A percentile compares a stretch with the other conserved stretches of the same genome.
Conservation (phyloP, 768 basidiomycete genomes). For the Leccinum fibrillosum region DNA sequence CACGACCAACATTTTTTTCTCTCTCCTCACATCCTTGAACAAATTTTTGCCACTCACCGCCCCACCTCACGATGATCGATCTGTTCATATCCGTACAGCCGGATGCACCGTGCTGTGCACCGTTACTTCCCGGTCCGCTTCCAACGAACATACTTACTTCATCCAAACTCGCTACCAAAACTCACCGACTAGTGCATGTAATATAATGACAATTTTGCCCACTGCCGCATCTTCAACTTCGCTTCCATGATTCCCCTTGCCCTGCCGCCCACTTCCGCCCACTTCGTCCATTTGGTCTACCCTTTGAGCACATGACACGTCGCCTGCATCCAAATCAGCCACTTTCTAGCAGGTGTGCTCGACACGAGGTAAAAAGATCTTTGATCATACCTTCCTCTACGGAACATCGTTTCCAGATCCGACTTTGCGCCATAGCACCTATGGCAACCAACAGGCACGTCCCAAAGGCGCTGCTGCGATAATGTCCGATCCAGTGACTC, state of each 20-base stretch:
- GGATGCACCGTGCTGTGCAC: slow-evolving; percentile 22
- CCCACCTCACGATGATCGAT: slow-evolving; percentile 13
- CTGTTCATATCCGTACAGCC: slow-evolving; percentile 33
- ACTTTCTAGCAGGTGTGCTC: slow-evolving; percentile 20
- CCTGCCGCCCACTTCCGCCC: slow-evolving; percentile 24
- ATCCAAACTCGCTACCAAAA: slow-evolving; percentile 9
- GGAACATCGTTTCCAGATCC: slow-evolving; percentile 22
- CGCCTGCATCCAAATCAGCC: slow-evolving; percentile 24
- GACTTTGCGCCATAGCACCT: slow-evolving; percentile 19
- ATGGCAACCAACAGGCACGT: slow-evolving; percentile 25
- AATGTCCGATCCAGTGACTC: slow-evolving; percentile 29
- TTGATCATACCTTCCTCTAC: slow-evolving; percentile 22
- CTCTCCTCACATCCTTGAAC: slow-evolving; percentile 7
- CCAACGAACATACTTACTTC: slow-evolving; percentile 2
- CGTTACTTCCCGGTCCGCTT: slow-evolving; percentile 22
- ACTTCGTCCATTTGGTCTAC: slow-evolving; percentile 19
- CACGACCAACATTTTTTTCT: not conserved
- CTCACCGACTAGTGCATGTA: slow-evolving; percentile 11
- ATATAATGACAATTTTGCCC: slow-evolving; percentile 14
- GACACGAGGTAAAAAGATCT: slow-evolving; percentile 32
- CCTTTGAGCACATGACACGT: slow-evolving; percentile 28
- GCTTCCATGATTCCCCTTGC: slow-evolving; percentile 24
- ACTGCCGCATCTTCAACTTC: slow-evolving; percentile 13
- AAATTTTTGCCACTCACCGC: slow-evolving; percentile 20
- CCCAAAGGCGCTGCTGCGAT: slow-evolving; percentile 20